These are phyloP conservation scores for Collybia nuda DNA, from an alignment of 768 basidiomycete genomes.

Conservation along the genomic window DNA sequence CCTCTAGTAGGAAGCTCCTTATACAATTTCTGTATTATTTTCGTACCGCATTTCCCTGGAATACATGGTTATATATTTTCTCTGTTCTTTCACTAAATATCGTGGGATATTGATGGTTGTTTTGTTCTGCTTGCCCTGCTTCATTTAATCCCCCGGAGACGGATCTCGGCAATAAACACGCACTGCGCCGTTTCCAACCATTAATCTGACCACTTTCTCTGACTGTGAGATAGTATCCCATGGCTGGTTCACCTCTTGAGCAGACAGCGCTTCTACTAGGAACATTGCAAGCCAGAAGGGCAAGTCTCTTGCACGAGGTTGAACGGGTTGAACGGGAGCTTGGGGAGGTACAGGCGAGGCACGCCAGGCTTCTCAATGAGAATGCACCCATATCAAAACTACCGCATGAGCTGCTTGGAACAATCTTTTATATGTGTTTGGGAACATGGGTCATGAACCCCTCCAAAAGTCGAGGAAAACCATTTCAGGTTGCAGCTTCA, in stretches of 20 bases:
- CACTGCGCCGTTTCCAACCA: too few relatives aligned
- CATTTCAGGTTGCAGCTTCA: slow-evolving; percentile 38
- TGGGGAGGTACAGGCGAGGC: slow-evolving; percentile 24
- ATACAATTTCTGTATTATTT: too few relatives aligned
- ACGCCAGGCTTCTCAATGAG: slow-evolving; percentile 34
- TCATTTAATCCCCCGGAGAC: not conserved
- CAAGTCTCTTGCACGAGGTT: slow-evolving; percentile 32
- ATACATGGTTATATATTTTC: too few relatives aligned
- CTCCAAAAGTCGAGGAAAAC: slow-evolving; percentile 6
- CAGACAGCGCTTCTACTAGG: slow-evolving; percentile 19
- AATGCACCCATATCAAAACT: slow-evolving; percentile 30
- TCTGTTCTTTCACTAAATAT: too few relatives aligned
- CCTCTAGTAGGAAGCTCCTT: too few relatives aligned
- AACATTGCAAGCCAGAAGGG: slow-evolving; percentile 24
- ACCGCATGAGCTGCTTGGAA: slow-evolving; percentile 39
- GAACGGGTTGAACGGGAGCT: slow-evolving; percentile 31
- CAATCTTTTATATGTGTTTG: slow-evolving; percentile 36
- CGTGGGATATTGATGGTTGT: not conserved
- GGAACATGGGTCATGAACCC: slow-evolving; percentile 7
- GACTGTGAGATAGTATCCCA: too few relatives aligned
- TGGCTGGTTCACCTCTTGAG: not conserved
- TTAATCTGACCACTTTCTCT: too few relatives aligned
- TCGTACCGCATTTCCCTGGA: too few relatives aligned
- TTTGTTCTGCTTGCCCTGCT: not conserved
- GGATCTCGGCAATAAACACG: too few relatives aligned